Evolutionary conservation across 495 filamentous ascomycete genomes (phyloP).

Genomic region (Endocarpon pusillum): DNA sequence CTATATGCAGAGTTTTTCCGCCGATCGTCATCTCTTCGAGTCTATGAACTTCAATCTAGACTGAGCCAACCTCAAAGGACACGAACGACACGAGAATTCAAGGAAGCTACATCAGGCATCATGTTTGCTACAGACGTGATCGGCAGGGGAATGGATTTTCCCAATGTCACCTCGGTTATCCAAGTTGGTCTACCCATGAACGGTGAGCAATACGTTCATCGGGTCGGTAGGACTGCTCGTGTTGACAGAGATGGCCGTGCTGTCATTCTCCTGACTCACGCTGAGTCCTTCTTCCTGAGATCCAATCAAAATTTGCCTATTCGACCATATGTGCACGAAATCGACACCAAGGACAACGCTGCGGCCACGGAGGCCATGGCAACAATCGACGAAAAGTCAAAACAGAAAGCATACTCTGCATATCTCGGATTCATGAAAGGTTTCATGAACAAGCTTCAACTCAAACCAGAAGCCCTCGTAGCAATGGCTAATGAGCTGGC

Average conservation of each 20-base stretch:
- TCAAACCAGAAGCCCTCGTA: slow-evolving; percentile 26
- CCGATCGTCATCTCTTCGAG: slow-evolving; percentile 24
- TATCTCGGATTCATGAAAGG: slow-evolving; percentile 34
- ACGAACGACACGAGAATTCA: slow-evolving; percentile 41
- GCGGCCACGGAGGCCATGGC: slow-evolving; percentile 20
- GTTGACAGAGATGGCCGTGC: slow-evolving; percentile 53
- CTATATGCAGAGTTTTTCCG: slow-evolving; percentile 34
- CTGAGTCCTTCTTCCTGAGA: slow-evolving; percentile 42
- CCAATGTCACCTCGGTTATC: slow-evolving; percentile 78
- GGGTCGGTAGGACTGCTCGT: slow-evolving; percentile 57
- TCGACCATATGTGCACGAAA: slow-evolving; percentile 30
- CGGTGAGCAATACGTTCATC: slow-evolving; percentile 75
- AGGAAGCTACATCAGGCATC: slow-evolving; percentile 33
- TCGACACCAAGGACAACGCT: slow-evolving; percentile 20
- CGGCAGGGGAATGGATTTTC: slow-evolving; percentile 81
- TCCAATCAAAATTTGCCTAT: slow-evolving; percentile 37
- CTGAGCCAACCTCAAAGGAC: slow-evolving; percentile 40
- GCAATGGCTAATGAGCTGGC: slow-evolving; percentile 28
- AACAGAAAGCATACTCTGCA: slow-evolving; percentile 38
- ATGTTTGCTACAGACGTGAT: slow-evolving; percentile 55
- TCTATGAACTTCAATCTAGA: slow-evolving; percentile 43
- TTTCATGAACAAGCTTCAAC: slow-evolving; percentile 21
- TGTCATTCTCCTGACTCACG: slow-evolving; percentile 41
- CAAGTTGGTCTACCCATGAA: slow-evolving; percentile 58
- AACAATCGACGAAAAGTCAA: slow-evolving; percentile 26